Evolutionary conservation across 1,139 yeast genomes (phyloP), one percentile per base, ranked within the genome.

Genomic region (Candida tropicalis): DNA sequence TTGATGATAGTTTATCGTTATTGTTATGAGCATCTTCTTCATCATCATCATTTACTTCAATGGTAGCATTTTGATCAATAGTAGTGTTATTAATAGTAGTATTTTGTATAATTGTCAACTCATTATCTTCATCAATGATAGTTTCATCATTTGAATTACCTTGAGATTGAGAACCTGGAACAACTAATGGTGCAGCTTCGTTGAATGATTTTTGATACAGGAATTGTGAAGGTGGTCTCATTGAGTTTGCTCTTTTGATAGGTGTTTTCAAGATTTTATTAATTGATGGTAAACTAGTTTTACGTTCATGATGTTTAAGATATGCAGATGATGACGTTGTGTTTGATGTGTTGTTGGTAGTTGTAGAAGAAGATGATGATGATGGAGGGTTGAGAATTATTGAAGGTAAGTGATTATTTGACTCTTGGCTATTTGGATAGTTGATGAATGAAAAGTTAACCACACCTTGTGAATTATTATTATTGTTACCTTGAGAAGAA

Each of bases 231-330:
- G 33, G 23, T 42, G 47, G 53, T 49, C 63, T 56, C 26, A 63
- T 56, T 12, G 67, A 60, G 43, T 56, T 59, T 33, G 70, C 58
- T 48, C 61, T 59, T 55, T 69, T 65, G 49, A 72, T 66, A 25
- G 79, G 79, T 2, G 79, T 73, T 48, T 71, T 71, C 54, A 73
- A 65, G 41, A 73, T 73, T 50, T 70, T 73, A 50, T 68, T 69
- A 42, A 73, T 73, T 22, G 77, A 60, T 20, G 79, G 79, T 41
- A 69, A 59, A 35, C 40, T 40, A 17, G 47, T 43, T 12, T 18
- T 20, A 12, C 18, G 28, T n/a, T 26, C 25, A 7, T 35, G 39
- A 26, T 38, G 27, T 36, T 25, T 28, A 28, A 41, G 31, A 34
- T 43, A 36, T n/a, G n/a, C n/a, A 22, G 41, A 42, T 10, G 49